A percentile compares a stretch with the other conserved stretches of the same genome.
Conservation (phyloP, 2,329 filamentous ascomycete genomes). For the Pseudomassariella vexata region DNA sequence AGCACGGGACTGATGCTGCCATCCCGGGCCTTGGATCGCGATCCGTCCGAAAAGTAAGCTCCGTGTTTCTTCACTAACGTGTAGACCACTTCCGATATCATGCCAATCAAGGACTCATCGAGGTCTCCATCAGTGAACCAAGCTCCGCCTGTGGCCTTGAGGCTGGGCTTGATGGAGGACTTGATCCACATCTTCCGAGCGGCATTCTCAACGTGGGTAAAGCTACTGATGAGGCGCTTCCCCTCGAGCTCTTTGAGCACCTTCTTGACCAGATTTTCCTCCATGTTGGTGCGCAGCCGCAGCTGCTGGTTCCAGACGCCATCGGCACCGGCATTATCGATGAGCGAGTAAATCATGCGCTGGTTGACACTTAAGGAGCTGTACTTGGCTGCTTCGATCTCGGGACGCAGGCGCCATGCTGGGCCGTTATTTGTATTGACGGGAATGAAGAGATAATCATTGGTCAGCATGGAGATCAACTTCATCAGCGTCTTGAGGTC, state of each 20-base stretch:
- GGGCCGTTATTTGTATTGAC: constrained; percentile 37
- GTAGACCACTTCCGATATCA: constrained; percentile 49
- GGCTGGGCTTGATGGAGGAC: constrained; percentile 73
- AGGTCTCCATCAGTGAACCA: constrained; percentile 93
- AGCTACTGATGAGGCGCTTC: constrained; percentile 77
- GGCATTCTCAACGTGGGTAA: constrained; percentile 87
- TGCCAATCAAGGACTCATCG: constrained; percentile 81
- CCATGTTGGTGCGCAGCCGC: constrained; percentile 72
- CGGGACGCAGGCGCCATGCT: constrained; percentile 53
- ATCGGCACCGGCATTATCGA: constrained; percentile 77
- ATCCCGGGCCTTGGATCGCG: too few species aligned
- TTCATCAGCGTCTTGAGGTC: constrained; percentile 48
- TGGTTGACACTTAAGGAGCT: constrained; percentile 57
- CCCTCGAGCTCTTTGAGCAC: constrained; percentile 78
- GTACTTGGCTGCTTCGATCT: constrained; percentile 58
- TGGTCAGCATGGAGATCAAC: constrained; percentile 51
- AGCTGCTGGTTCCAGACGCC: constrained; percentile 91
- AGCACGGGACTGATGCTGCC: constrained; percentile 28
- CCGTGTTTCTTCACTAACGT: constrained; percentile 25
- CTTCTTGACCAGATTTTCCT: constrained; percentile 76
- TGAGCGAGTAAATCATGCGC: constrained; percentile 78
- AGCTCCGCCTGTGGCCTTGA: constrained; percentile 85
- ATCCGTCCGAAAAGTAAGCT: constrained; percentile 28
- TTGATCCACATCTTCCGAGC: constrained; percentile 97
- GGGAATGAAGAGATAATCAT: constrained; percentile 54